phyloP scores from a whole-genome alignment of 2,329 filamentous ascomycete species.

The Penicillium olsonii region DNA sequence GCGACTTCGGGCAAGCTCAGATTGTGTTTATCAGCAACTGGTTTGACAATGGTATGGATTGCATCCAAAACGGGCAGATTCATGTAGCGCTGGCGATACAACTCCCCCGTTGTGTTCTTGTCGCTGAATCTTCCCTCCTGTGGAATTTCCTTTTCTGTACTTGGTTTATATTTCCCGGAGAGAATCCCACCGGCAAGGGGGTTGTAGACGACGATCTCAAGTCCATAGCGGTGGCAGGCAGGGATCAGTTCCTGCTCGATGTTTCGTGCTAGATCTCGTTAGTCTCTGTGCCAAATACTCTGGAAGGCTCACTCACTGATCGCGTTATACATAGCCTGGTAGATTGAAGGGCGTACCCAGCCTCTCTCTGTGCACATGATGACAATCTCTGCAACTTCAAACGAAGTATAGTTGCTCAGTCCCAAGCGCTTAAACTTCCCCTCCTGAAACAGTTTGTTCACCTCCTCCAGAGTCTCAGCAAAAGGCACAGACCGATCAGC shows the following conservation, averaged over 20 bases:
- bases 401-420: slow-evolving; percentile 34
- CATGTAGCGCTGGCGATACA: slow-evolving; percentile 6
- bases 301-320: slow-evolving; percentile 17
- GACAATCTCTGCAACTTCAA: slow-evolving; percentile 32
- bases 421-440: slow-evolving; percentile 36
- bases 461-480: slow-evolving; percentile 23
- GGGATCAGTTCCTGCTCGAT: slow-evolving; percentile 47
- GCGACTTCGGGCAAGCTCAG: slow-evolving; percentile 2
- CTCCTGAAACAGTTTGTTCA: slow-evolving; percentile 37
- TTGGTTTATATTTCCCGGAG: slow-evolving; percentile 37
- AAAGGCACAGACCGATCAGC: slow-evolving; percentile 5
- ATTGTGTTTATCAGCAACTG: not conserved
- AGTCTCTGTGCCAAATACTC: not conserved
- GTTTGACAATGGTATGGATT: not conserved
- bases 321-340: slow-evolving; percentile 39
- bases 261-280: slow-evolving; percentile 25
- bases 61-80: slow-evolving; percentile 1
- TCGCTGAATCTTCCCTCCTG: not conserved
- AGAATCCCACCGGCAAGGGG: slow-evolving; percentile 51
- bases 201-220: slow-evolving; percentile 45
- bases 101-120: not conserved
- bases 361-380: slow-evolving; percentile 28
- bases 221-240: slow-evolving; percentile 44
- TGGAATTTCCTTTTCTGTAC: not conserved
- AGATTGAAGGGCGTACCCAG: slow-evolving; percentile 35